Conservation (phyloP, 1,284 basidiomycete species). For the Rhodotorula sp. region DNA sequence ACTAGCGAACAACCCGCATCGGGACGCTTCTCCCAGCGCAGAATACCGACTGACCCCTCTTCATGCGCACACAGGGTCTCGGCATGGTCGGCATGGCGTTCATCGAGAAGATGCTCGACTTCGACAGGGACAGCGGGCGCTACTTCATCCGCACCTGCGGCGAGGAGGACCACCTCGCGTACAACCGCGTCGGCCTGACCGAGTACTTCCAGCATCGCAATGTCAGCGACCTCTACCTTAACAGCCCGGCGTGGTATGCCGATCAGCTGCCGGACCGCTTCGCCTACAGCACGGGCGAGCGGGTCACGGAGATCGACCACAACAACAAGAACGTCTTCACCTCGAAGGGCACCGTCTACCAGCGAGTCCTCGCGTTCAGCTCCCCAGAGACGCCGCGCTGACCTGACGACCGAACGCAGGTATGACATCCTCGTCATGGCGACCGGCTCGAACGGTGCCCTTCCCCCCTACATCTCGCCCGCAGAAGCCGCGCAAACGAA, state of each 20-base stretch:
- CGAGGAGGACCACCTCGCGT: constrained; percentile 57
- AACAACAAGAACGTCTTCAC: constrained; percentile 57
- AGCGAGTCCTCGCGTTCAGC: constrained; percentile 7
- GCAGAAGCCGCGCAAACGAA: constrained; percentile 54
- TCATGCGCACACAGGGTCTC: constrained; percentile 47
- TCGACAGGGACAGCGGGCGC: constrained; percentile 56
- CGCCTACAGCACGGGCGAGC: constrained; percentile 60
- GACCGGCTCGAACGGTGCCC: constrained; percentile 67
- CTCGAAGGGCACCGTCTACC: constrained; percentile 57
- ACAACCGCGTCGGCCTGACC: constrained; percentile 63
- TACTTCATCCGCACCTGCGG: constrained; percentile 66
- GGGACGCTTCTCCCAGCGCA: no score
- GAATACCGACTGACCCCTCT: no score
- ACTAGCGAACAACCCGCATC: no score
- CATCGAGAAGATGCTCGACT: constrained; percentile 66
- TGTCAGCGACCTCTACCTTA: constrained; percentile 67
- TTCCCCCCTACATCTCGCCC: constrained; percentile 64
- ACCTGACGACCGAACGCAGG: background rate
- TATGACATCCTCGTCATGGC: constrained; percentile 56
- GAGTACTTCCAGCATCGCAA: constrained; percentile 59
- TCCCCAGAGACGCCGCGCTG: background rate
- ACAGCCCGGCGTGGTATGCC: constrained; percentile 64
- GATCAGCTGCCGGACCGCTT: constrained; percentile 61
- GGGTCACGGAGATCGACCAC: constrained; percentile 58
- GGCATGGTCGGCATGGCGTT: constrained; percentile 55